Conservation (phyloP, 331 rosid species). For the Quercus tomentella region DNA sequence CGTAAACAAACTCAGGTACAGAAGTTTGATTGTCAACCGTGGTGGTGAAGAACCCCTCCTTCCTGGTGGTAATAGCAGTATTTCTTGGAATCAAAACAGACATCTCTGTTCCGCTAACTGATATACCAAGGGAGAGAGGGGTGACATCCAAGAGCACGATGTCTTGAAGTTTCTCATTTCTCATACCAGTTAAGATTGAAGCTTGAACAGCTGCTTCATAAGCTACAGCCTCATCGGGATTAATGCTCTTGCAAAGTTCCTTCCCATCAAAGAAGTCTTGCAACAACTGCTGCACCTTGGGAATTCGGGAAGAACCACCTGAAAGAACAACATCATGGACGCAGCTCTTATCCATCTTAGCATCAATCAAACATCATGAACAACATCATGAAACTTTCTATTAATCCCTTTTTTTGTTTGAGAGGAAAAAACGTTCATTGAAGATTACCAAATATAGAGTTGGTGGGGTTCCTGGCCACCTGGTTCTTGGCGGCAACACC, state of each 20-base stretch:
- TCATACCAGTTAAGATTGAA: conserved; percentile 25
- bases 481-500: conserved; percentile 4
- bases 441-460: background rate
- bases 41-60: conserved; percentile 24
- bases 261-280: no score
- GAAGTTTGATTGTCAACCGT: conserved; percentile 20
- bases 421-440: background rate
- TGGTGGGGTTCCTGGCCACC: background rate
- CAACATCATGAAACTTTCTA: no score
- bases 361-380: conserved; percentile 21
- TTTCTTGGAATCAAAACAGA: conserved; percentile 25
- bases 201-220: no score
- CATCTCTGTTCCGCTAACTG: conserved; percentile 21
- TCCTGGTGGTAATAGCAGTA: conserved; percentile 35
- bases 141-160: conserved; percentile 37
- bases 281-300: conserved; percentile 29
- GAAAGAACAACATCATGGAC: conserved; percentile 45
- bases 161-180: conserved; percentile 27
- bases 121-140: conserved; percentile 30
- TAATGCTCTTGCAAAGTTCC: no score
- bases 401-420: no score
- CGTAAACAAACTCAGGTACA: conserved; percentile 20
- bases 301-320: conserved; percentile 49
- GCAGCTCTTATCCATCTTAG: conserved; percentile 29
- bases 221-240: no score